Evolutionary conservation across 352 stramenopile species (phyloP).

Genomic region (Pythium aquatile): DNA sequence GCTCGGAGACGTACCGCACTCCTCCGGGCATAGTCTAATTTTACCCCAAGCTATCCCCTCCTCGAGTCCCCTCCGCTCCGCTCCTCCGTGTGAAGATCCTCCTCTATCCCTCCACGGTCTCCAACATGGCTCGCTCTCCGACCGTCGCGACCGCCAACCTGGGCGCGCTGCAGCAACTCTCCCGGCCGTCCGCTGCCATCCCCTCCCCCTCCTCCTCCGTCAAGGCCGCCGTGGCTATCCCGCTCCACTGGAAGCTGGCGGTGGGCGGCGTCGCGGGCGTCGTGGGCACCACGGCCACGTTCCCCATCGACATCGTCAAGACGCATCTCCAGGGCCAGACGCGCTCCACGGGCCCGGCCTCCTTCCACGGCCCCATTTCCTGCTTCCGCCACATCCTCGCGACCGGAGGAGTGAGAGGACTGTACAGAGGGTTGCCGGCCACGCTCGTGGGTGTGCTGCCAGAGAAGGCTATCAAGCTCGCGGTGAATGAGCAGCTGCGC

Average conservation of each 20-base stretch:
- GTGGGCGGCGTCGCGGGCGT: conserved; percentile 84
- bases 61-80: not conserved
- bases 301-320: conserved; percentile 93
- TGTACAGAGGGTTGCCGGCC: conserved; percentile 76
- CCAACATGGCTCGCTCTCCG: conserved; percentile 12
- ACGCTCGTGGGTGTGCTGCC: conserved; percentile 84
- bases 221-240: conserved; percentile 33
- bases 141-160: conserved; percentile 17
- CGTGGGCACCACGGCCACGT: conserved; percentile 82
- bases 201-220: conserved; percentile 5
- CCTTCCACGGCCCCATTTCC: conserved; percentile 63
- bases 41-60: conserved; percentile 10
- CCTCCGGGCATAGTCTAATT: conserved; percentile 11
- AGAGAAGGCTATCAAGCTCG: conserved; percentile 91
- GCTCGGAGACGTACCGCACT: not conserved
- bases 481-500: conserved; percentile 90
- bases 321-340: conserved; percentile 88
- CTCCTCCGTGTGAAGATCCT: not conserved
- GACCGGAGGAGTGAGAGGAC: conserved; percentile 60
- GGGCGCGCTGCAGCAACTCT: conserved; percentile 18
- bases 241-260: conserved; percentile 80
- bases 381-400: conserved; percentile 72
- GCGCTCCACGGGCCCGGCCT: conserved; percentile 31
- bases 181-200: conserved; percentile 19
- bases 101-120: not conserved